Conservation (phyloP, 139 green algal species). For the Chloropicon primus region DNA sequence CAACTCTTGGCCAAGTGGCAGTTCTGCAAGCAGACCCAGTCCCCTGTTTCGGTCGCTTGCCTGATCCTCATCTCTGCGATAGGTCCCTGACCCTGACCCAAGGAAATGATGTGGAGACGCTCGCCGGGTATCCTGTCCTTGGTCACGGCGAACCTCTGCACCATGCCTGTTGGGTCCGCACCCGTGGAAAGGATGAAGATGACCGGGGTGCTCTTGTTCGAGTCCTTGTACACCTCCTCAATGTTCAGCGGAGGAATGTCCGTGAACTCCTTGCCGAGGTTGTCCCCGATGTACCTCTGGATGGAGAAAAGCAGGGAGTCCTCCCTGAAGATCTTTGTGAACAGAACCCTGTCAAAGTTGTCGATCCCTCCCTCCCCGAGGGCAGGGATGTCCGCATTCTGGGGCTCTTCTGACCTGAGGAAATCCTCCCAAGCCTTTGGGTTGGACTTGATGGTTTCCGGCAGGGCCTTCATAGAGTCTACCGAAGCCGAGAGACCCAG, state of each 20-base stretch:
- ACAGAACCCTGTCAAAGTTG: background rate
- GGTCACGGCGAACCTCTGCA: constrained; percentile 55
- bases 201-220: constrained; percentile 1
- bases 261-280: constrained; percentile 3
- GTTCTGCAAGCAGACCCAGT: constrained; percentile 17
- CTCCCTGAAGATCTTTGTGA: background rate
- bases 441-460: background rate
- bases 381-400: background rate
- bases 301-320: background rate
- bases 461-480: background rate
- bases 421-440: background rate
- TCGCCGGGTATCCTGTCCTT: constrained; percentile 39
- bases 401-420: background rate
- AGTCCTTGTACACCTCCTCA: constrained; percentile 10
- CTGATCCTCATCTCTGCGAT: constrained; percentile 8
- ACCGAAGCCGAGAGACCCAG: constrained; percentile 16
- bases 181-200: constrained; percentile 15
- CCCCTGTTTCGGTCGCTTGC: background rate
- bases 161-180: constrained; percentile 1
- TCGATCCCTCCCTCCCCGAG: background rate
- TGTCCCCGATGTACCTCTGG: constrained; percentile 4
- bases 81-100: constrained; percentile 26
- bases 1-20: constrained; percentile 12
- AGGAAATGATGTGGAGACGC: constrained; percentile 45
- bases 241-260: constrained; percentile 8